Percentiles rank a stretch among this genome's conserved stretches.
Conservation (phyloP, 495 filamentous ascomycete species). For the Talaromyces adpressus region DNA sequence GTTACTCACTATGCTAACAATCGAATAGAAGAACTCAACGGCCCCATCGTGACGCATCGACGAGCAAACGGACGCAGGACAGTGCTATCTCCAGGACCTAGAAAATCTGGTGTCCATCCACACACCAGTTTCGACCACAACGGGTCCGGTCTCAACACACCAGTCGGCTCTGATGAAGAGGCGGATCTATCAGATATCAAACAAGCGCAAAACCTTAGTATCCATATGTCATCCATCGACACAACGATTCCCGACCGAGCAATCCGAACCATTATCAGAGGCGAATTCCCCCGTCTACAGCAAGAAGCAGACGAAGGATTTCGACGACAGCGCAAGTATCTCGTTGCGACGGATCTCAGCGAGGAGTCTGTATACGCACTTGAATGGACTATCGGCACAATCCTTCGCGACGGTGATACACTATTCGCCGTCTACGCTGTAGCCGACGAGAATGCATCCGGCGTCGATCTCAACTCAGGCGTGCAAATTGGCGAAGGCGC, state of each 20-base stretch:
- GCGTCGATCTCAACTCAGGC: conserved; percentile 22
- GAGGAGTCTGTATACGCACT: conserved; percentile 90
- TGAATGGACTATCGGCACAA: conserved; percentile 94
- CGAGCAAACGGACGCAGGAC: conserved; percentile 8
- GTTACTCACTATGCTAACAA: not conserved
- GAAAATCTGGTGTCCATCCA: conserved; percentile 69
- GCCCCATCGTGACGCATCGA: conserved; percentile 8
- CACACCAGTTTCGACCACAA: conserved; percentile 69
- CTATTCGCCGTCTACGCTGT: conserved; percentile 86
- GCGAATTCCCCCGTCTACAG: conserved; percentile 67
- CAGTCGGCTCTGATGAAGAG: conserved; percentile 81
- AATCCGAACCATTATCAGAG: conserved; percentile 81
- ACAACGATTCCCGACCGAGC: conserved; percentile 71
- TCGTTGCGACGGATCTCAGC: conserved; percentile 88
- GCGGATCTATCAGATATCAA: conserved; percentile 76
- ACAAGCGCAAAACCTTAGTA: conserved; percentile 73
- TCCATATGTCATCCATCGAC: conserved; percentile 69
- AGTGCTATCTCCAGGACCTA: conserved; percentile 15
- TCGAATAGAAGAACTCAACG: conserved; percentile 2
- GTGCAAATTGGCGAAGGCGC: conserved; percentile 52
- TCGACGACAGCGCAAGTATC: conserved; percentile 73
- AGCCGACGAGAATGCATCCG: conserved; percentile 67
- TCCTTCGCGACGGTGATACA: conserved; percentile 92
- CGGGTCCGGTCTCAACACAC: conserved; percentile 63
- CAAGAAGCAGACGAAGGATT: conserved; percentile 67